Base-by-base conservation (phyloP, 441 rosid species). In the Bruguiera hainesii region DNA sequence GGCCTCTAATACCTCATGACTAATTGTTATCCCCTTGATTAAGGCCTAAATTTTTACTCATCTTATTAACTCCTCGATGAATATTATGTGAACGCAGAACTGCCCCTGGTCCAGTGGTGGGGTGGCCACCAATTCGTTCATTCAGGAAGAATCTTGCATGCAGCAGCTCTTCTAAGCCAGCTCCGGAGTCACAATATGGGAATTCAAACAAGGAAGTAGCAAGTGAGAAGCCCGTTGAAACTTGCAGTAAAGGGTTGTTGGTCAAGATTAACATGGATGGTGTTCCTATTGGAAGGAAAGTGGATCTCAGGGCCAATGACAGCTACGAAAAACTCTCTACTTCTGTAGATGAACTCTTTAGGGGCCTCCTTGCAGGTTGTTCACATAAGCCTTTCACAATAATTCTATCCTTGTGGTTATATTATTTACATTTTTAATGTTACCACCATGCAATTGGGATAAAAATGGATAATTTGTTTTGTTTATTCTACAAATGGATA, bases 191-290 rank as follows among this genome's bases (percentile, higher is more conserved):
- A 9, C 89, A 75, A 60, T 80, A 64, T 75, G 83, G 46, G 42
- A 66, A 67, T 64, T 67, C 78, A 60, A 79, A 52, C 77, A 81
- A 76, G 81, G 68, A 68, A 33, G 62, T 61, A 64, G 71, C 37
- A 8, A 23, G 60, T 67, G 84, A 84, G 58, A 82, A 83, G 64
- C 75, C 77, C 19, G 71, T 60, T 35, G 84, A 81, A 63, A 39
- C 70, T 11, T 64, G 61, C 72, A 79, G 66, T 50, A 89, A 79
- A 81, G 86, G 92, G 46, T 61, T 80, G 66, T 94, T 89, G 60
- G 94, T 91, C 51, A 94, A 94, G 83, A 94, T 94, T 72, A 94
- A 94, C 64, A 94, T 94, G 99, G 89, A 91, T 61, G 99, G 98
- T 48, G 91, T 94, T 68, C 97, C 98, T 2, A 94, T 94, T 51